Evolutionary conservation across 768 basidiomycete genomes (phyloP), one percentile per base, ranked within the genome.

Genomic region (Trametopsis cervina): DNA sequence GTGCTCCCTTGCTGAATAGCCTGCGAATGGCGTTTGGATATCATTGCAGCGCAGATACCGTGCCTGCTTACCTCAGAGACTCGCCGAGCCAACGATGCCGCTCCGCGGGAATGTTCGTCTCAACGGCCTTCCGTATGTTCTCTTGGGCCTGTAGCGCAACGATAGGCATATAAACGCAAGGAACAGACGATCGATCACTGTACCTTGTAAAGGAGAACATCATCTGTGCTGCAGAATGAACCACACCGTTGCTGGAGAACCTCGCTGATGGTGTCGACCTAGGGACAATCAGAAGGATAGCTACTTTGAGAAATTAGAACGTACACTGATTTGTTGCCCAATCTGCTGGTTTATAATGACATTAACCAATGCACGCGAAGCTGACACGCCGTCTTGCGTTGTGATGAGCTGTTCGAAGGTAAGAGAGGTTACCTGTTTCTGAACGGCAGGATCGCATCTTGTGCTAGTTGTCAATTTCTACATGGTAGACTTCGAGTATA

Each of bases 271-370:
- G 92, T 89, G 65, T 99, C 96, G 54, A 99, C 89, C 93, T 95
- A 45, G 21, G 21, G 15, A 42, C 23, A 12, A 23, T 26, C 2
- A 9, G 11, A 4, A 11, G 24, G n/a, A 25, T 29, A 15, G 29
- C 29, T n/a, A 15, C 41, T 13, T 41, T 29, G 22, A 47, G 4
- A 13, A 22, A 2, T 4, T 41, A 9, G n/a, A 17, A 64, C 87
- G 57, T 64, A 94, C 93, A 55, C 89, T 92, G 44, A 93, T 89
- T 62, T 98, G 93, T 61, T 95, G 91, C 18, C 89, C 89, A 56
- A 98, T 98, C 63, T 99, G 96, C 61, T 95, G 92, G 64, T 99
- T 90, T 56, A 99, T 98, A 55, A 99, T 80, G 25, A 94, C 84
- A 54, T 95, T 98, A 10, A 98, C 94, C 35, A 99, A 69, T 11